Conservation (phyloP, 2,329 filamentous ascomycete species). For the Xylariaceae sp. region DNA sequence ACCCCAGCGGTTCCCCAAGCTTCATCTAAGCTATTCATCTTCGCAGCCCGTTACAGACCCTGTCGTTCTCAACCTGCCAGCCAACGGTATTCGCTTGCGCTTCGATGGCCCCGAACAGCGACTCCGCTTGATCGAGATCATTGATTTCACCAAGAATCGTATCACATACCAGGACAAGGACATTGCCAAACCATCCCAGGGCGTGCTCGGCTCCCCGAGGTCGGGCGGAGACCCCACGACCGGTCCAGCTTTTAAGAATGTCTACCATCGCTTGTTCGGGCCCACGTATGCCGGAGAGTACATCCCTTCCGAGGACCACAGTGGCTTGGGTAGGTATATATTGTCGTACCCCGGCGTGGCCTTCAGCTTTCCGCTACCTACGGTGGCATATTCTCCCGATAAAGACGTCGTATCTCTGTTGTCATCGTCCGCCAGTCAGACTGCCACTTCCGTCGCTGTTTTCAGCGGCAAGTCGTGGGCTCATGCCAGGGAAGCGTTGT, state of each 20-base stretch:
- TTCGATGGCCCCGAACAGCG: constrained; percentile 95
- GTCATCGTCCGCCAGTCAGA: constrained; percentile 69
- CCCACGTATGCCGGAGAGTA: constrained; percentile 95
- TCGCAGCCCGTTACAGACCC: constrained; percentile 69
- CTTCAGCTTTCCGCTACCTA: constrained; percentile 79
- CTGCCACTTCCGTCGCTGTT: constrained; percentile 82
- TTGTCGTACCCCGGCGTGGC: constrained; percentile 93
- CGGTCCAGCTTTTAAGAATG: constrained; percentile 78
- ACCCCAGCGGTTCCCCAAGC: constrained; percentile 73
- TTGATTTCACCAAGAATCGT: constrained; percentile 82
- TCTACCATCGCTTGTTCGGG: constrained; percentile 91
- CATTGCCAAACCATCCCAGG: constrained; percentile 59
- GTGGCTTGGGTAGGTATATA: constrained; percentile 68
- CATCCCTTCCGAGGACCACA: constrained; percentile 56
- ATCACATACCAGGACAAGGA: constrained; percentile 66
- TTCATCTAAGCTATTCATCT: constrained; percentile 80
- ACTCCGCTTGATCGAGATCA: constrained; percentile 82
- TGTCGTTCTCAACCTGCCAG: constrained; percentile 69
- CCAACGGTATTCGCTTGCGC: constrained; percentile 82
- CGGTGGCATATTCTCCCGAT: constrained; percentile 67
- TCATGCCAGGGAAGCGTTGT: constrained; percentile 71
- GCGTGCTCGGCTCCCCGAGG: constrained; percentile 21
- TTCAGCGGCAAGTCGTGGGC: constrained; percentile 91
- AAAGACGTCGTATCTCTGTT: constrained; percentile 84
- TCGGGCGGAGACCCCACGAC: constrained; percentile 28